Evolutionary conservation across 2,329 filamentous ascomycete genomes (phyloP).

Genomic region (Fusarium chuoi): DNA sequence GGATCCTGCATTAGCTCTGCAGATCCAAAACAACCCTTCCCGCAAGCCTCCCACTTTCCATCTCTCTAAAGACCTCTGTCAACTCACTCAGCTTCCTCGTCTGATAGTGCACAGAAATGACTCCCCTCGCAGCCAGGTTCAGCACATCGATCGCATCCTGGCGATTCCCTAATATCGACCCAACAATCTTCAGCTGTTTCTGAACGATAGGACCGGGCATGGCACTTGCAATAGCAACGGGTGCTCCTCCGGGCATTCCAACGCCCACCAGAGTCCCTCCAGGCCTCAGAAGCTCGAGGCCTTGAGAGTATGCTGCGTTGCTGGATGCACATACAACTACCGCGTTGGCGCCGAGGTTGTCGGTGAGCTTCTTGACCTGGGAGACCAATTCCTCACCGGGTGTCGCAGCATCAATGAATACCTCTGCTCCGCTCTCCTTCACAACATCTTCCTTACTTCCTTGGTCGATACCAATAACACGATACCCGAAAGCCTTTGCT

Average conservation of each 20-base stretch:
- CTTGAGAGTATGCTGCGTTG: background rate
- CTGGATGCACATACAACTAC: background rate
- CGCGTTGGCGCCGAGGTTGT: background rate
- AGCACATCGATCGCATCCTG: background rate
- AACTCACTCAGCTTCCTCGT: background rate
- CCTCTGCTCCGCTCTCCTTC: background rate
- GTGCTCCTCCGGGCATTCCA: background rate
- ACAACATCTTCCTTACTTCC: background rate
- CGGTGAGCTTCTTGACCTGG: background rate
- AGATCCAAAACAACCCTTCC: background rate
- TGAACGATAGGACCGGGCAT: background rate
- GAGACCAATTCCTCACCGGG: fast-evolving
- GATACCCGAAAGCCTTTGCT: background rate
- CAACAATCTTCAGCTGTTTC: background rate
- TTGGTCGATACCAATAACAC: background rate
- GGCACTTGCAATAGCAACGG: background rate
- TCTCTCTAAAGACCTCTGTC: background rate
- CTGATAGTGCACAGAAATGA: background rate
- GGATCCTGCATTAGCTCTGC: background rate
- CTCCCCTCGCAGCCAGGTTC: background rate
- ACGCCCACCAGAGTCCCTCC: background rate
- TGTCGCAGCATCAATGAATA: background rate
- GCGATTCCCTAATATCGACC: background rate
- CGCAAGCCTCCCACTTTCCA: background rate
- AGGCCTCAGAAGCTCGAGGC: background rate